A percentile compares a stretch with the other conserved stretches of the same genome.
Evolutionary conservation across 2,329 filamentous ascomycete genomes (phyloP).

Genomic region (Penicillium sp.): DNA sequence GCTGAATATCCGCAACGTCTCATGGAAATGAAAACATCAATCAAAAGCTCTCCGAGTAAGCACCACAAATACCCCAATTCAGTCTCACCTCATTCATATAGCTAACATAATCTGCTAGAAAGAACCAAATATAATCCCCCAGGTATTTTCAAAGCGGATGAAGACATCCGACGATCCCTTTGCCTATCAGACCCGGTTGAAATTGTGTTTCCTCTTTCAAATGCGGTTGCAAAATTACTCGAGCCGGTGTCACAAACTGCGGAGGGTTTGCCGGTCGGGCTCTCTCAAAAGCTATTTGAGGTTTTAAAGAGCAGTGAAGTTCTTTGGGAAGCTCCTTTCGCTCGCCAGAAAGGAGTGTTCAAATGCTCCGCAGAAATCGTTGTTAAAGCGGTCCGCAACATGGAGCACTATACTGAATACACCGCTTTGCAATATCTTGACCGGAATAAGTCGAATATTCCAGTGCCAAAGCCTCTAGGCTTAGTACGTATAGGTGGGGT

Average conservation of each 20-base stretch:
- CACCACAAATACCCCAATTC: background rate
- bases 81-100: background rate
- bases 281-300: constrained; percentile 15
- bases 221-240: constrained; percentile 2
- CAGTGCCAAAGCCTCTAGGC: constrained; percentile 22
- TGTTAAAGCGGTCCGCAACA: constrained; percentile 22
- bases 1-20: too few relatives aligned
- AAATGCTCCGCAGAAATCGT: constrained; percentile 20
- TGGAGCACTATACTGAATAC: constrained; percentile 28
- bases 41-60: background rate
- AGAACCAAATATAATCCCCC: background rate
- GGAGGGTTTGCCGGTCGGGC: background rate
- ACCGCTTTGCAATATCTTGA: constrained; percentile 28
- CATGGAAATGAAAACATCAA: too few relatives aligned
- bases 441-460: constrained; percentile 19
- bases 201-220: constrained; percentile 5
- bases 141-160: background rate
- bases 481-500: constrained; percentile 19
- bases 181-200: constrained; percentile 5
- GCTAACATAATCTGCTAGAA: background rate
- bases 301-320: constrained; percentile 21
- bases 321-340: constrained; percentile 24
- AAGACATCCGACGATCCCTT: constrained; percentile 10
- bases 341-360: constrained; percentile 24
- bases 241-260: background rate